These are phyloP conservation scores for Nannochloropsis oceanica DNA, from an alignment of 108 stramenopile genomes.

Conservation along the genomic window DNA sequence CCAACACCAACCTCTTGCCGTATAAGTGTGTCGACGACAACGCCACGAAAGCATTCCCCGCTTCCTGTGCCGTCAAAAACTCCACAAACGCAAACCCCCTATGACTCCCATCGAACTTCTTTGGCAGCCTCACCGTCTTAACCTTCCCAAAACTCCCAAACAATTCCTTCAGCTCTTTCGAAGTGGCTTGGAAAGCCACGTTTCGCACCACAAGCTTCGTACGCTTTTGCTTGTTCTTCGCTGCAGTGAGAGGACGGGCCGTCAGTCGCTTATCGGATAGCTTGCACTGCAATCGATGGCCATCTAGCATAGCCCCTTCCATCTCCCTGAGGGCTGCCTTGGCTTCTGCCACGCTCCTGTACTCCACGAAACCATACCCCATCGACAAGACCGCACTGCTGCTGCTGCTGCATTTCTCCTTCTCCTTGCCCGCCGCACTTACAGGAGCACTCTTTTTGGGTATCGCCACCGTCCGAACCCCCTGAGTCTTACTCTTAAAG, in stretches of 20 bases:
- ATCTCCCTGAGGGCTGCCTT: conserved; percentile 56
- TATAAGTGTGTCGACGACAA: conserved; percentile 85
- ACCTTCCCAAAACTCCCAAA: conserved; percentile 71
- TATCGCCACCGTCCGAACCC: conserved; percentile 64
- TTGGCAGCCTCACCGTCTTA: conserved; percentile 84
- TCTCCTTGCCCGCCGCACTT: conserved; percentile 24
- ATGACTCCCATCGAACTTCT: conserved; percentile 83
- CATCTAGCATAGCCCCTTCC: conserved; percentile 72
- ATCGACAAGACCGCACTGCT: conserved; percentile 45
- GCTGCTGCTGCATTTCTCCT: conserved; percentile 7
- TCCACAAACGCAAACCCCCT: conserved; percentile 98
- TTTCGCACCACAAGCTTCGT: conserved; percentile 91
- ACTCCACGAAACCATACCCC: conserved; percentile 98
- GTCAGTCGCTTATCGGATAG: conserved; percentile 51
- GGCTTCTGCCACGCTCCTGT: conserved; percentile 48
- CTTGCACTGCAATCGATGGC: conserved; percentile 68
- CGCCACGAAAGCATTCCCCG: conserved; percentile 59
- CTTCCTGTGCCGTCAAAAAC: conserved; percentile 75
- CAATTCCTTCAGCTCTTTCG: conserved; percentile 68
- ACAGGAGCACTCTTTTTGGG: conserved; percentile 48
- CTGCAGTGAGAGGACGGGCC: conserved; percentile 7
- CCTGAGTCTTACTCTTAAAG: conserved; percentile 40
- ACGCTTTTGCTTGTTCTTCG: conserved; percentile 23
- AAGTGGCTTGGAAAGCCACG: conserved; percentile 85
- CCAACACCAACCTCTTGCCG: conserved; percentile 91